Percentiles rank a stretch among this genome's conserved stretches.
These are phyloP conservation scores for Leucocoprinus birnbaumii DNA, from an alignment of 768 basidiomycete genomes.

Conservation along the genomic window DNA sequence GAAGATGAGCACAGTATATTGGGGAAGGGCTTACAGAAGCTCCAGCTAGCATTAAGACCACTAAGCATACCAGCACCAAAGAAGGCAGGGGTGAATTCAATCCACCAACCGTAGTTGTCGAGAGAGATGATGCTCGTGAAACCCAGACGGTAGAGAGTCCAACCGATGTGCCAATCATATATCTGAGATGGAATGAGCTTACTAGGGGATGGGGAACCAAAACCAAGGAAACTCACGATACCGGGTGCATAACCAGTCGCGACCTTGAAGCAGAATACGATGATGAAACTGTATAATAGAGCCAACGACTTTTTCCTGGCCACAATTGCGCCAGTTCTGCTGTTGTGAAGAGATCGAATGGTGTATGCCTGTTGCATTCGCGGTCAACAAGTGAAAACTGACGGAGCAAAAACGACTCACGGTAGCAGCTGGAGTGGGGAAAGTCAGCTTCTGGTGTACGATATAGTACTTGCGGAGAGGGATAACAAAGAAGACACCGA, in stretches of 20 bases:
- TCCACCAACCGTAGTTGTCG: slow-evolving; percentile 57
- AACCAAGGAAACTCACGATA: slow-evolving; percentile 31
- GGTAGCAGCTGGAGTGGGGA: slow-evolving; percentile 65
- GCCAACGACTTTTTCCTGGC: slow-evolving; percentile 56
- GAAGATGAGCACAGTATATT: background rate
- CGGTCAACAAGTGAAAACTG: background rate
- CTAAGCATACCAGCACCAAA: slow-evolving; percentile 58
- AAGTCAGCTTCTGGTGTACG: slow-evolving; percentile 57
- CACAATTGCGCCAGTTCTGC: slow-evolving; percentile 42
- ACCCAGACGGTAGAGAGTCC: slow-evolving; percentile 56
- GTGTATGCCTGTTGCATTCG: slow-evolving; percentile 43
- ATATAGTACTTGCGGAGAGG: slow-evolving; percentile 62
- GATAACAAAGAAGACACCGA: slow-evolving; percentile 66
- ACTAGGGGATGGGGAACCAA: background rate
- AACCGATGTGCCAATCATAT: slow-evolving; percentile 65
- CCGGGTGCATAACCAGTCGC: slow-evolving; percentile 58
- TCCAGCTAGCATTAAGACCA: slow-evolving; percentile 54
- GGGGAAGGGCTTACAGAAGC: slow-evolving; percentile 43
- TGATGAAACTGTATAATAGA: slow-evolving; percentile 42
- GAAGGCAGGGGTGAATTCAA: slow-evolving; percentile 57
- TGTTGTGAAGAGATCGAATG: slow-evolving; percentile 58
- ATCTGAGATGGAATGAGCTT: slow-evolving; percentile 24
- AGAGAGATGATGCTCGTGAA: slow-evolving; percentile 56
- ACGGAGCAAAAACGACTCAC: slow-evolving; percentile 21
- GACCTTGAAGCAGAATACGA: slow-evolving; percentile 50